These are phyloP conservation scores for Annulohypoxylon moriforme DNA, from an alignment of 495 filamentous ascomycete species.

Conservation along the genomic window DNA sequence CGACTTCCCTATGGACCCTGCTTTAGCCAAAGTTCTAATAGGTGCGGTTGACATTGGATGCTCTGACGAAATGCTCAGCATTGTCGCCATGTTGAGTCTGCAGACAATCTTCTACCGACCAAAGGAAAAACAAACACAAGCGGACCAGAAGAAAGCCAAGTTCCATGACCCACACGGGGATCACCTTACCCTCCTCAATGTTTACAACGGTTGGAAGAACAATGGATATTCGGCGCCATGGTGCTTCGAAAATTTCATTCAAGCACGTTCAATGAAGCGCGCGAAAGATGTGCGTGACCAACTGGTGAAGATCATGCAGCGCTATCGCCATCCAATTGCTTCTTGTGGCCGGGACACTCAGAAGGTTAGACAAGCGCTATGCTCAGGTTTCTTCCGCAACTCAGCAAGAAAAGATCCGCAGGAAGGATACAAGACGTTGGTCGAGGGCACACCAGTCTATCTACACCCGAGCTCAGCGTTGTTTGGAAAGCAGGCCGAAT, in stretches of 20 bases:
- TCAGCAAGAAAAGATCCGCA: conserved; percentile 94
- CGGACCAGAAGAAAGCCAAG: conserved; percentile 96
- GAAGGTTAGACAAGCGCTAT: conserved; percentile 90
- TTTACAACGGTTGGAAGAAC: conserved; percentile 94
- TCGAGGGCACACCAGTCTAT: conserved; percentile 93
- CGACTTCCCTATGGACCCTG: conserved; percentile 92
- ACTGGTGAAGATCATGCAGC: conserved; percentile 89
- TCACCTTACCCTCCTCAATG: conserved; percentile 93
- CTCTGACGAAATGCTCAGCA: conserved; percentile 91
- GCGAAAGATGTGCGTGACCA: conserved; percentile 94
- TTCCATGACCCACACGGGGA: conserved; percentile 97
- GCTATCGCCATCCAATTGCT: conserved; percentile 82
- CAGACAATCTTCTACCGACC: conserved; percentile 91
- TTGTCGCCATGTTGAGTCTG: conserved; percentile 93
- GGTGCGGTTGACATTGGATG: conserved; percentile 87
- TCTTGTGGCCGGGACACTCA: conserved; percentile 88
- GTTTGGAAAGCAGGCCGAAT: conserved; percentile 95
- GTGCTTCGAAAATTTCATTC: conserved; percentile 99
- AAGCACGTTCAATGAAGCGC: conserved; percentile 85
- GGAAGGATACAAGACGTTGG: conserved; percentile 96
- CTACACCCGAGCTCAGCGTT: conserved; percentile 90
- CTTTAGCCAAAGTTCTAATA: conserved; percentile 89
- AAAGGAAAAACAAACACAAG: conserved; percentile 95
- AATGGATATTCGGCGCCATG: conserved; percentile 84
- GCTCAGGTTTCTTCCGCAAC: conserved; percentile 95